Evolutionary conservation across 257 asterid genomes (phyloP).

Genomic region (Gentiana dahurica): DNA sequence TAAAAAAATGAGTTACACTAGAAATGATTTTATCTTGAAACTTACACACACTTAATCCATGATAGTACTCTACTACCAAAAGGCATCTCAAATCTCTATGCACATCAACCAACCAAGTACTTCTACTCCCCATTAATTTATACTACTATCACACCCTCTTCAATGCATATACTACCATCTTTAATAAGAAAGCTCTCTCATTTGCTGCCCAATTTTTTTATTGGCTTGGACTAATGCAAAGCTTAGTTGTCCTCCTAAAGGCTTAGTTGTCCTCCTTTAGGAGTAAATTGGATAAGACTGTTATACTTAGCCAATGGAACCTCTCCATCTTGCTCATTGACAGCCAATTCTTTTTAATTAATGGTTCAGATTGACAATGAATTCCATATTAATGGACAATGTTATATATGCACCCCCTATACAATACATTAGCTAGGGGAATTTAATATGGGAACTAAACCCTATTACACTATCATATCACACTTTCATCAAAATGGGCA

Average conservation of each 20-base stretch:
- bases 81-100: slow-evolving; percentile 36
- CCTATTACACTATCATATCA: slow-evolving; percentile 1
- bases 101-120: slow-evolving; percentile 21
- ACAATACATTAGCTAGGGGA: neutral
- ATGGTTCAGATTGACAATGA: slow-evolving; percentile 6
- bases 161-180: slow-evolving; percentile 14
- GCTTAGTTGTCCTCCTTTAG: slow-evolving; percentile 2
- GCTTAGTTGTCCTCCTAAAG: slow-evolving; percentile 32
- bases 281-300: slow-evolving; percentile 26
- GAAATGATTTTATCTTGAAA: no score
- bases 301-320: slow-evolving; percentile 7
- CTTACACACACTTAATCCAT: no score
- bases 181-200: slow-evolving; percentile 9
- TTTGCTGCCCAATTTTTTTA: slow-evolving; percentile 5
- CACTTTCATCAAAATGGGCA: slow-evolving; percentile 4
- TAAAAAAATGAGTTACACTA: no score
- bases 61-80: neutral
- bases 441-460: neutral
- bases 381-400: neutral
- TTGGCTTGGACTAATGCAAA: slow-evolving; percentile 14
- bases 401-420: slow-evolving; percentile 4
- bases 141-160: slow-evolving; percentile 28
- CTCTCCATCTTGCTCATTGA: slow-evolving; percentile 16
- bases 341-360: slow-evolving; percentile 1
- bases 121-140: slow-evolving; percentile 29